Percentiles rank a stretch among this genome's conserved stretches.
Conservation (phyloP, 345 rosid species). For the Rhodomyrtus tomentosa region DNA sequence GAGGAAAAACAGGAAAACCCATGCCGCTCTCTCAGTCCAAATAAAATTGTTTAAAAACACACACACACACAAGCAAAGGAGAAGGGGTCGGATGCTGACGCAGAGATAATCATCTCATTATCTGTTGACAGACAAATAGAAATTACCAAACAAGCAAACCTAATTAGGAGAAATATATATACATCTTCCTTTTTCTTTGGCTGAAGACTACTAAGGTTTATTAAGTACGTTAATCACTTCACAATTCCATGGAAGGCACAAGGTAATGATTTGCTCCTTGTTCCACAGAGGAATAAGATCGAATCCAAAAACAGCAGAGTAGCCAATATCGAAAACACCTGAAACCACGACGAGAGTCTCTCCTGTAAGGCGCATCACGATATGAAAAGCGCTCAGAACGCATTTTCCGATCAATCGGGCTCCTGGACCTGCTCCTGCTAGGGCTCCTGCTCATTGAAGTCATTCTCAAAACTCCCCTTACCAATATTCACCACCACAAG, state of each 20-base stretch:
- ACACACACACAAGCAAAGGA: not conserved
- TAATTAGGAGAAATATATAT: not conserved
- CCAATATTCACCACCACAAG: slow-evolving; percentile 32
- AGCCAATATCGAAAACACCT: slow-evolving; percentile 42
- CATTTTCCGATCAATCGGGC: slow-evolving; percentile 84
- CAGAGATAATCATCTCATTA: not conserved
- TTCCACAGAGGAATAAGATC: not conserved
- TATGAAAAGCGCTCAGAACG: slow-evolving; percentile 74
- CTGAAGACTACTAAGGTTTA: not conserved
- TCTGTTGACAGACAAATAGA: not conserved
- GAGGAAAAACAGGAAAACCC: not conserved
- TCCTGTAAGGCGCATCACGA: slow-evolving; percentile 82
- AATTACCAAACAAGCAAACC: not conserved
- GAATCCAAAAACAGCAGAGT: slow-evolving; percentile 2
- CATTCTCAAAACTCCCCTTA: slow-evolving; percentile 38
- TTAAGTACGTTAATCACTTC: not conserved
- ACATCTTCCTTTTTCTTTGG: not conserved
- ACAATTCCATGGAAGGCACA: not conserved
- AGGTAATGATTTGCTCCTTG: not conserved
- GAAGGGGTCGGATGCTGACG: not conserved
- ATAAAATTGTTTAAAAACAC: too few relatives aligned
- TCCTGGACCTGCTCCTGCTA: slow-evolving; percentile 70
- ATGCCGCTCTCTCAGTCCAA: not conserved
- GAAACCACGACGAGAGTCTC: slow-evolving; percentile 75
- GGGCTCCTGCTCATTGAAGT: slow-evolving; percentile 64